Base-by-base conservation (phyloP, 2,329 filamentous ascomycete genomes). In the Colletotrichum sp. region DNA sequence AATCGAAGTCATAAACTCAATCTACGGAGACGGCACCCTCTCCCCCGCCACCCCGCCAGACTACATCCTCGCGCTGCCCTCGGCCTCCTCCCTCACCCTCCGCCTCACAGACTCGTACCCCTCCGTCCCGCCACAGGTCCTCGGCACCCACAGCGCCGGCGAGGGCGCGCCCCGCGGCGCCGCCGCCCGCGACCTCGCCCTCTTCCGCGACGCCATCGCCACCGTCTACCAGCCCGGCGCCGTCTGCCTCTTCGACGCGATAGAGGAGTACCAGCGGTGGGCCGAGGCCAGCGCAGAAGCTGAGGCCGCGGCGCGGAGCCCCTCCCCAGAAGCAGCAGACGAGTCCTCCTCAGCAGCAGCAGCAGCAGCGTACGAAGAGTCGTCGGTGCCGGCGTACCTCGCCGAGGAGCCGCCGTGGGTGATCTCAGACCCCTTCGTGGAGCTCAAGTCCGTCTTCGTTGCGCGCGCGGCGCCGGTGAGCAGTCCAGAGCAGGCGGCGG, bases 201-300 rank as follows among this genome's bases (percentile, higher is more conserved):
- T 94, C 4, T 93, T 97, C 73, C 88, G 92, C 34, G 88, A 92
- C 43, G 92, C 93, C 0, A 85, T 98, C 36, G 88, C 87, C 1
- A 87, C 88, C n/a, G 89, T 94, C 6, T 98, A 93, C 83, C 88
- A 90, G 68, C 90, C 92, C 0, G 96, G 95, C 0, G 90, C 92
- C 68, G 95, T 98, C 26, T 98, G 96, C 80, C 87, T 99, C 5
- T 99, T 96, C 80, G 96, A 98, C 82, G 90, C 97, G n/a, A 89
- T 98, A 48, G 96, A 98, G 80, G 93, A 94, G 80, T 86, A 94
- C 60, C 67, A 73, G 30, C 75, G 77, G 66, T 76, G 73, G 21
- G 80, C 77, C 9, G 78, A 70, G 28, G 76, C 52, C 18, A 70
- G 73, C 18, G 73, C 76, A 8, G 70, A 68, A 2, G 78, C 70